Base-by-base conservation (phyloP, 306 rosid species). In the Ziziphus jujuba region DNA sequence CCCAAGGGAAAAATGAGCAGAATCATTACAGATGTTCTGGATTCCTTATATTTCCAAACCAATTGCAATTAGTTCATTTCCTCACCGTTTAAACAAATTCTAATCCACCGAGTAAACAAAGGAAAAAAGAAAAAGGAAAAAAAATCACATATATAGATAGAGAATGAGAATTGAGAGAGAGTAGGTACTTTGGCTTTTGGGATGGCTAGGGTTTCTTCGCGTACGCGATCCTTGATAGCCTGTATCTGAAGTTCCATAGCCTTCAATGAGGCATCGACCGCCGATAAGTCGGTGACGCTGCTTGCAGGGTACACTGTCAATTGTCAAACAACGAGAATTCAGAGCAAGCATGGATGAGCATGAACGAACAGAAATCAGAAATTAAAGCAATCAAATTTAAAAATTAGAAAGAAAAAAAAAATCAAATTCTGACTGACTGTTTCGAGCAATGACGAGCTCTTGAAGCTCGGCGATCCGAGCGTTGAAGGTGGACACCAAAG, bases 171-270 rank as follows among this genome's bases (percentile, higher is more conserved):
- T 36, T 66, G 45, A 56, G 47, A 31, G 20, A 44, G 9, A 59
- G n/a, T 45, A 16, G 11, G n/a, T 75, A 77, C 98, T 79, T 90
- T 87, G 15, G 92, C 87, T 86, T 90, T 92, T 19, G 97, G 93
- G 71, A 92, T 90, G 20, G 97, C 93, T 68, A 79, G 82, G 14
- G 85, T 81, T 74, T 92, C 97, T 64, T 90, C 93, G 14, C 88
- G 89, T 67, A 92, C 71, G 9, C 87, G 87, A 40, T 81, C 95
- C 84, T 90, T 87, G 80, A 92, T 87, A 20, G 83, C 81, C 75
- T 90, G 91, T 9, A 90, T 88, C 85, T 92, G 97, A 74, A 89
- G 80, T 85, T 92, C 98, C 91, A 90, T 83, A 5, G 84, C 87
- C 67, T 59, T 87, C 75, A 90, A 72, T 4, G 91, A 79, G 33